Conservation (phyloP, 202 grass and related monocot species). For the Schoenoplectus tabernaemontani region DNA sequence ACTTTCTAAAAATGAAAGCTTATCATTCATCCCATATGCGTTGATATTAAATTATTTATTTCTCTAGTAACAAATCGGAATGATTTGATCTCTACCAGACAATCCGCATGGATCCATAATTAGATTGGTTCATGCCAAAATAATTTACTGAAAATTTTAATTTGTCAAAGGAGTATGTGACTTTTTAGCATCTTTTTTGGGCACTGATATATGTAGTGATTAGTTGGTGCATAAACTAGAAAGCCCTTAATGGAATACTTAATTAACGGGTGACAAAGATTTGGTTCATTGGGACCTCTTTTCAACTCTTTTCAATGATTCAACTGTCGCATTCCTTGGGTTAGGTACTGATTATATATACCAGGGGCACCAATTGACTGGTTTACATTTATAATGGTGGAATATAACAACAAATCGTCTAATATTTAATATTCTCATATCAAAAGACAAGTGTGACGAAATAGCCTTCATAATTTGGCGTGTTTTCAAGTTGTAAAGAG, state of each 20-base stretch:
- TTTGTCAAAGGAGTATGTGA: not conserved
- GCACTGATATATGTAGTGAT: conserved; percentile 19
- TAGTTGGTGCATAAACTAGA: not conserved
- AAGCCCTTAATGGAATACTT: conserved; percentile 11
- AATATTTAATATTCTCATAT: not conserved
- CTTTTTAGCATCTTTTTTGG: conserved; percentile 2
- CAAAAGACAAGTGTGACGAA: not conserved
- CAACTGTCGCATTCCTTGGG: too few species aligned
- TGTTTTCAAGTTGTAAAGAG: not conserved
- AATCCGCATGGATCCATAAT: not conserved
- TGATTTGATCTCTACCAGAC: conserved; percentile 27
- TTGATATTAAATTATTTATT: conserved; percentile 8
- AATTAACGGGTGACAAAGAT: conserved; percentile 15
- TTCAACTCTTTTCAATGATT: too few species aligned
- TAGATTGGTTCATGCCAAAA: too few species aligned
- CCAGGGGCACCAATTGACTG: not conserved
- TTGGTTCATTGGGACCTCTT: not conserved
- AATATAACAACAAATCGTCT: not conserved
- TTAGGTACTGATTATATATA: not conserved
- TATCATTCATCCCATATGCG: not conserved
- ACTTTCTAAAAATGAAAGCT: too few species aligned
- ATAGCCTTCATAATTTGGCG: not conserved
- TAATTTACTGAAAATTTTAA: conserved; percentile 3
- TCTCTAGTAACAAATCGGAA: conserved; percentile 1
- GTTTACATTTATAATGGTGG: not conserved